Evolutionary conservation across 345 rosid species (phyloP).

Genomic region (Reutealis trisperma): DNA sequence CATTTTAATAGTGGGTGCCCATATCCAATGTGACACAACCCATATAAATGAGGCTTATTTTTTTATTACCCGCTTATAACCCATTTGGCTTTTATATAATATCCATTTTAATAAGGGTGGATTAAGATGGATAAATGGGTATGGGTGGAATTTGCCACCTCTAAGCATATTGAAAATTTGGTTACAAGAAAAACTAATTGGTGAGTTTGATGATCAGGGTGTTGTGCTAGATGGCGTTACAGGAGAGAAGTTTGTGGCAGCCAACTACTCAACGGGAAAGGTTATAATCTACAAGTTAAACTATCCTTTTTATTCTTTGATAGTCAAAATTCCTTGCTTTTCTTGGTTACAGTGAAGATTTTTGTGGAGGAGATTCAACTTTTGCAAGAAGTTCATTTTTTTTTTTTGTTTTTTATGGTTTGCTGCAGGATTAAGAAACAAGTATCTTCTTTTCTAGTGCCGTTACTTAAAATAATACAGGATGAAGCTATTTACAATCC

Average conservation of each 20-base stretch:
- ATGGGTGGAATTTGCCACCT: too few relatives aligned
- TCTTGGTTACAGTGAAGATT: constrained; percentile 13
- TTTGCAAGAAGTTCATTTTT: constrained; percentile 38
- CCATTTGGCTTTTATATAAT: too few relatives aligned
- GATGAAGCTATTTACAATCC: constrained; percentile 46
- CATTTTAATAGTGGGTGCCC: too few relatives aligned
- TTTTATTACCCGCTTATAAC: too few relatives aligned
- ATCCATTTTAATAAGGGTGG: too few relatives aligned
- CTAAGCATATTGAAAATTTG: too few relatives aligned
- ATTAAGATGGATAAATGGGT: too few relatives aligned
- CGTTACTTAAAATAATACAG: constrained; percentile 39
- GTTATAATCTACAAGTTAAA: constrained; percentile 35
- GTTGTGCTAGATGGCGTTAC: constrained; percentile 53
- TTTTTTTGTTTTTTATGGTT: constrained; percentile 33
- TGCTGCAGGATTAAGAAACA: constrained; percentile 61
- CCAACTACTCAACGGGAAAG: constrained; percentile 85
- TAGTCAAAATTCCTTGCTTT: constrained; percentile 15
- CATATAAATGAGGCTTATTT: too few relatives aligned
- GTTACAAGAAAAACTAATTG: constrained; percentile 18
- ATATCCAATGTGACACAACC: too few relatives aligned
- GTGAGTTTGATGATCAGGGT: constrained; percentile 60
- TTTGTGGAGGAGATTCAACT: constrained; percentile 16
- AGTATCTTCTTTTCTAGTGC: constrained; percentile 48
- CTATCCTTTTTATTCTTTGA: neutral
- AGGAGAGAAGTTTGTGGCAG: constrained; percentile 85